A percentile compares a stretch with the other conserved stretches of the same genome.
These are phyloP conservation scores for Paraphoma sp. DNA, from an alignment of 2,329 filamentous ascomycete genomes.

Conservation along the genomic window DNA sequence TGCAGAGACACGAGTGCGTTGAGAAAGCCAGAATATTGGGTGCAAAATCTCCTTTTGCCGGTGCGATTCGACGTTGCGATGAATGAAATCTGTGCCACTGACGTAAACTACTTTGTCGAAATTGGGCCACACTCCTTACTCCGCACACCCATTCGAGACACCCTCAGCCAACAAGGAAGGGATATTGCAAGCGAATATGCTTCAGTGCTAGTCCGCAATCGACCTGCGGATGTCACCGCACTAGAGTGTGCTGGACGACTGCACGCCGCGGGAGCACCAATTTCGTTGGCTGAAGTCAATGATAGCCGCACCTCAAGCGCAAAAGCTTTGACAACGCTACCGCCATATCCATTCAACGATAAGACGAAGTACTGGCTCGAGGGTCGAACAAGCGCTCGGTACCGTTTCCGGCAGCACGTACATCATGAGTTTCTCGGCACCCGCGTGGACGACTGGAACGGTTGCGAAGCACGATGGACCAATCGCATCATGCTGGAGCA, in stretches of 20 bases:
- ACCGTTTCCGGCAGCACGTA: constrained; percentile 10
- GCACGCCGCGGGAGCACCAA: background rate
- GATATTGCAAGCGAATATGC: constrained; percentile 10
- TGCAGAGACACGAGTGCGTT: constrained; percentile 1
- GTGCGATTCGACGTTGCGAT: constrained; percentile 26
- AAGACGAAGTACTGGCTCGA: constrained; percentile 19
- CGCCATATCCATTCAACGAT: constrained; percentile 15
- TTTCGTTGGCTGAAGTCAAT: constrained; percentile 11
- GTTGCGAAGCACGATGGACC: constrained; percentile 7
- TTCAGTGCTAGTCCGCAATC: constrained; percentile 14
- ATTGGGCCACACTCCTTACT: constrained; percentile 26
- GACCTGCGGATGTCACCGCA: constrained; percentile 9
- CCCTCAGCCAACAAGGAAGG: constrained; percentile 4
- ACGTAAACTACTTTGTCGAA: constrained; percentile 13
- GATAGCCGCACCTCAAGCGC: background rate
- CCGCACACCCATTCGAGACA: constrained; percentile 14
- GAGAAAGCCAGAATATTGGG: constrained; percentile 19
- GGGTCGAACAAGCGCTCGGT: constrained; percentile 12
- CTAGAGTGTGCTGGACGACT: constrained; percentile 16
- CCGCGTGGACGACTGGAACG: constrained; percentile 18
- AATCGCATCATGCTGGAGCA: constrained; percentile 25
- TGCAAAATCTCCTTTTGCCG: constrained; percentile 16
- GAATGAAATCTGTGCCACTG: constrained; percentile 12
- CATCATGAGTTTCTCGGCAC: constrained; percentile 30
- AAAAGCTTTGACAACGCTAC: constrained; percentile 12